phyloP scores from a whole-genome alignment of 1,284 basidiomycete genomes.

The Papiliotrema fonsecae region DNA sequence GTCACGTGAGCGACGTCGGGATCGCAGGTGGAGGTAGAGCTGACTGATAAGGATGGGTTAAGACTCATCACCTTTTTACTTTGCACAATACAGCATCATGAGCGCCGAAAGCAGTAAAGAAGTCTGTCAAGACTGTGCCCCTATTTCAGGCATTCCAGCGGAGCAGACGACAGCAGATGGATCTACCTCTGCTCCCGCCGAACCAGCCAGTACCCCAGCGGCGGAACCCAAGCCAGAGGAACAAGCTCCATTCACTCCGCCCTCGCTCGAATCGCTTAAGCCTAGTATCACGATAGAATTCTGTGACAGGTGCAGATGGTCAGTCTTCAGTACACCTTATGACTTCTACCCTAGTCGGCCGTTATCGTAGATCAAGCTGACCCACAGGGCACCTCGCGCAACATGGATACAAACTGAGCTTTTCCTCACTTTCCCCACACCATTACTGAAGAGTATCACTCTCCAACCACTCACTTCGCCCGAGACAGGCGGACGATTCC shows the following conservation, averaged over 20 bases:
- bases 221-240: no score
- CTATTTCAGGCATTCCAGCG: no score
- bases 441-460: slow-evolving; percentile 60
- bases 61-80: not conserved
- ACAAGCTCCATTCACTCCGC: not conserved
- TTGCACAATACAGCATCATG: not conserved
- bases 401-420: slow-evolving; percentile 85
- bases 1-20: not conserved
- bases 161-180: no score
- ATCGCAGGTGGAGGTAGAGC: not conserved
- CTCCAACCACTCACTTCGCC: slow-evolving; percentile 70
- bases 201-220: not conserved
- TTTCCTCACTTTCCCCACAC: slow-evolving; percentile 78
- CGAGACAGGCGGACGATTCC: slow-evolving; percentile 79
- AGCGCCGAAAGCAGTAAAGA: not conserved
- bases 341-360: slow-evolving; percentile 3
- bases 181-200: not conserved
- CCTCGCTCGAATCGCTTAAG: slow-evolving; percentile 4
- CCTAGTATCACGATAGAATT: slow-evolving; percentile 63
- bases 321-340: slow-evolving; percentile 41
- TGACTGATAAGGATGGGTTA: no score
- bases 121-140: no score
- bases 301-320: slow-evolving; percentile 66
- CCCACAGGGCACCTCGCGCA: slow-evolving; percentile 56
- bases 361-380: not conserved